These are phyloP conservation scores for Aspergillus viridinutans DNA, from an alignment of 2,329 filamentous ascomycete genomes.

Conservation along the genomic window DNA sequence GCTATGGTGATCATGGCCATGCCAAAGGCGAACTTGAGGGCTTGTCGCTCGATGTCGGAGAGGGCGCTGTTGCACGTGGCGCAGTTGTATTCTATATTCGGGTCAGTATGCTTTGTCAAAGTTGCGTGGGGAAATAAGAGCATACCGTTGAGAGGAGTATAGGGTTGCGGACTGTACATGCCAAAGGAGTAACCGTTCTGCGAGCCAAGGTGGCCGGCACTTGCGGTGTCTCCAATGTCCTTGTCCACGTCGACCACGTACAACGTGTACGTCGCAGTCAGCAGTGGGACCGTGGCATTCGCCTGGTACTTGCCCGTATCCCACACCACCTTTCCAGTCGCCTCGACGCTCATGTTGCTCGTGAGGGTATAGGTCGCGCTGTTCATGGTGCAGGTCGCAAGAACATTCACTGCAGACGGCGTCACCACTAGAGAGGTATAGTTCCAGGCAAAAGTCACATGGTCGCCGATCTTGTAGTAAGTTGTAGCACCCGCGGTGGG, in stretches of 20 bases:
- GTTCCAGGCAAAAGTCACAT: constrained; percentile 64
- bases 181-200: constrained; percentile 55
- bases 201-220: constrained; percentile 53
- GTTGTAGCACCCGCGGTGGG: constrained; percentile 49
- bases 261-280: constrained; percentile 61
- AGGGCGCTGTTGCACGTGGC: constrained; percentile 54
- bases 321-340: constrained; percentile 55
- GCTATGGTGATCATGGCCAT: constrained; percentile 55
- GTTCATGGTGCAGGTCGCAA: constrained; percentile 59
- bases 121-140: constrained; percentile 3
- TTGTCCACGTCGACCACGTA: constrained; percentile 57
- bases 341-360: constrained; percentile 52
- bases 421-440: constrained; percentile 61
- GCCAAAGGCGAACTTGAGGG: constrained; percentile 52
- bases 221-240: constrained; percentile 48
- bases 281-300: constrained; percentile 48
- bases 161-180: constrained; percentile 56
- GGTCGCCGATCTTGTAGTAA: constrained; percentile 63
- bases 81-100: constrained; percentile 48
- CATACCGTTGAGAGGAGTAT: constrained; percentile 49
- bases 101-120: constrained; percentile 14
- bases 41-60: constrained; percentile 51
- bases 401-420: constrained; percentile 56
- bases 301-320: constrained; percentile 54
- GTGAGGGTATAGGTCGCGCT: constrained; percentile 59